Percentiles rank a stretch among this genome's conserved stretches.
Conservation (phyloP, 2,329 filamentous ascomycete species). For the Monilinia vaccinii-corymbosi region DNA sequence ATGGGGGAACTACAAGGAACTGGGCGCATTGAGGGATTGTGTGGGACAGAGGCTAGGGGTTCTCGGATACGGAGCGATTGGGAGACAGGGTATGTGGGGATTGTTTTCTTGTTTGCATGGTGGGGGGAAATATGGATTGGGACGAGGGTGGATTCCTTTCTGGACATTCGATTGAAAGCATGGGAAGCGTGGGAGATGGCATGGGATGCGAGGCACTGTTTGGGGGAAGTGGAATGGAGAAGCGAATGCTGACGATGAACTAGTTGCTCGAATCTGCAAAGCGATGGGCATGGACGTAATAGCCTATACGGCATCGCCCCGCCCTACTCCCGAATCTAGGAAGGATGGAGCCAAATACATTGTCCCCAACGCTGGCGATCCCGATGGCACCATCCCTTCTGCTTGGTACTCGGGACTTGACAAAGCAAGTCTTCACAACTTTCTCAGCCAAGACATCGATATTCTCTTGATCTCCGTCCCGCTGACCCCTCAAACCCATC, state of each 20-base stretch:
- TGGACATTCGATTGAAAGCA: background rate
- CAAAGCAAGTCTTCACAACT: slow-evolving; percentile 28
- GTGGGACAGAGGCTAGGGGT: slow-evolving; percentile 49
- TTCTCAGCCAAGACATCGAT: slow-evolving; percentile 31
- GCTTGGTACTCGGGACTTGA: slow-evolving; percentile 32
- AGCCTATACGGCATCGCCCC: slow-evolving; percentile 54
- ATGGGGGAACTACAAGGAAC: slow-evolving; percentile 37
- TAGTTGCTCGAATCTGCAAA: slow-evolving; percentile 39
- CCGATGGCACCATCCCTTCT: slow-evolving; percentile 29
- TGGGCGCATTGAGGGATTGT: slow-evolving; percentile 38
- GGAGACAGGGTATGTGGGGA: slow-evolving; percentile 32
- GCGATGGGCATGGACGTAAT: slow-evolving; percentile 55
- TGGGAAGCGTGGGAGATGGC: background rate
- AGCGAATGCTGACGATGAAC: slow-evolving; percentile 2
- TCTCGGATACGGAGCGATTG: slow-evolving; percentile 34
- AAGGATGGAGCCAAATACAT: slow-evolving; percentile 48
- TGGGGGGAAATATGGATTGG: background rate
- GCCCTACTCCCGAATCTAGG: slow-evolving; percentile 46
- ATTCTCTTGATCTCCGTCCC: slow-evolving; percentile 32
- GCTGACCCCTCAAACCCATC: slow-evolving; percentile 29
- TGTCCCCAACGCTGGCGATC: slow-evolving; percentile 48
- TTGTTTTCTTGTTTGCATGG: background rate
- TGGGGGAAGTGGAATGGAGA: background rate
- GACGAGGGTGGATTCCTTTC: background rate
- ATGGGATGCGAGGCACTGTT: background rate